Evolutionary conservation across 495 filamentous ascomycete species (phyloP), one percentile per base, ranked within the genome.

Genomic region (Chaetomium fimeti): DNA sequence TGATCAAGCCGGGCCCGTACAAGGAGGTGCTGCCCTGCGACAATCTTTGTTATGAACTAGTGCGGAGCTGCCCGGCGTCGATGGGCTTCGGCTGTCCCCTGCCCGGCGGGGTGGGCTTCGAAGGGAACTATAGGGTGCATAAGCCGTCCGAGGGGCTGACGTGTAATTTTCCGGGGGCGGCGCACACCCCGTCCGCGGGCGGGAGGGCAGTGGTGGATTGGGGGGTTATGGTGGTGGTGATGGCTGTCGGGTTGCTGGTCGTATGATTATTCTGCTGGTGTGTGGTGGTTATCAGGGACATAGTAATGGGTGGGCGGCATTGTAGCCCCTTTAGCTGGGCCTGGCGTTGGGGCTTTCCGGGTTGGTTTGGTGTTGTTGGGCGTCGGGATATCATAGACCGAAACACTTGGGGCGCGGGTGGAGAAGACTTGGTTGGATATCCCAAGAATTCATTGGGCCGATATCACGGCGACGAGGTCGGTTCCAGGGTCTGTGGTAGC

Each of bases 21-120:
- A 96, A 92, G 72, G 94, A 99, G 77, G 70, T 98, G 29, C 79
- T 97, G 40, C 94, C 94, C 0, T 96, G 92, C 71, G 80, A 87
- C 57, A 85, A 92, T 66, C 75, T 96, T 47, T 99, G 94, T 76
- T 91, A 92, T 72, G 82, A 85, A 22, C 78, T 98, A 2, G 89
- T 95, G 22, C 85, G 86, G 75, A 89, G 82, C 70, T 99, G 94
- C 79, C 92, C 95, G 4, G 81, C 90, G n/a, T 72, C 79, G 2
- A 75, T 99, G 67, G 81, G 81, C 7, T 98, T 99, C 66, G 75
- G 71, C 5, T 99, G 94, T 78, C 95, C 94, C 0, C 61, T 72
- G 18, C 79, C 80, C 18, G 75, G 77, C 0, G 73, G 71, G 6
- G 61, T 68, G 40, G 87, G 83, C 51, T 82, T 90, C 66, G 77